Conservation (phyloP, 306 rosid genomes). For the Sechiopsis laciniata region DNA sequence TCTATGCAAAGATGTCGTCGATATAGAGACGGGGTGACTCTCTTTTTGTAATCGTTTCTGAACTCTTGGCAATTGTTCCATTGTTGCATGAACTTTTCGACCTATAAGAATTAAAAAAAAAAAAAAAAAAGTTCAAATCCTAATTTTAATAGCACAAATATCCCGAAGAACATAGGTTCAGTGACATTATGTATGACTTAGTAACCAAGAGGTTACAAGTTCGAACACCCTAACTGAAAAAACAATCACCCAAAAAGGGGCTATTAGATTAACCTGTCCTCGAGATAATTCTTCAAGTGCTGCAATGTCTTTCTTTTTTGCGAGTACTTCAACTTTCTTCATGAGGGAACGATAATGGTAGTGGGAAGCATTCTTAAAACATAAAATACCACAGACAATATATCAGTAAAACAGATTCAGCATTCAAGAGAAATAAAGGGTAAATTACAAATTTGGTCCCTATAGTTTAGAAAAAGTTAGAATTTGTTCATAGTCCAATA, state of each 20-base stretch:
- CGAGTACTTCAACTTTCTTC: conserved; percentile 15
- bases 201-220: no score
- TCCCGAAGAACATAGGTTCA: no score
- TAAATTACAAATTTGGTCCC: no score
- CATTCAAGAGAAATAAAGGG: no score
- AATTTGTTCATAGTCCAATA: no score
- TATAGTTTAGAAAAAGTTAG: no score
- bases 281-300: conserved; percentile 18
- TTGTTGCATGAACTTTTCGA: conserved; percentile 21
- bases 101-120: neutral
- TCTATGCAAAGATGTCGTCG: neutral
- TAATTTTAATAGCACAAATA: no score
- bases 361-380: conserved; percentile 9
- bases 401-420: neutral
- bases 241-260: no score
- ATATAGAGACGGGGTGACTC: neutral
- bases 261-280: conserved; percentile 1
- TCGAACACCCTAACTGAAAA: no score
- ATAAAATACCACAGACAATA: neutral
- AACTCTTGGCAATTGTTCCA: conserved; percentile 17
- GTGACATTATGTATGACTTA: no score
- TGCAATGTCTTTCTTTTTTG: conserved; percentile 21
- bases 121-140: no score
- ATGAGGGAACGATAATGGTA: neutral
- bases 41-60: conserved; percentile 22